Percentiles rank a stretch among this genome's conserved stretches.
phyloP scores from a whole-genome alignment of 1,139 yeast species.

The Pichia sp. region DNA sequence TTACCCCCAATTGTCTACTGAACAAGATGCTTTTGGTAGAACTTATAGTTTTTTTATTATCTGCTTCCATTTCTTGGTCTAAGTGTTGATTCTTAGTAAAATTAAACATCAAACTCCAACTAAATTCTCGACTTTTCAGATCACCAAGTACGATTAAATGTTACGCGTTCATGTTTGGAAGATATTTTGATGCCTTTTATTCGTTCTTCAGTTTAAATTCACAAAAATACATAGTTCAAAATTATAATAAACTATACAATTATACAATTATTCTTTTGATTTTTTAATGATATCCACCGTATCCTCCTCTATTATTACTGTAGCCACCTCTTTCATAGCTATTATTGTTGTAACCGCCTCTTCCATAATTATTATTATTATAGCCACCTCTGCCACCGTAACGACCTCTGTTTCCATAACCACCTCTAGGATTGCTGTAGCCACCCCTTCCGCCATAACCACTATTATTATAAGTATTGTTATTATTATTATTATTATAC shows the following conservation, averaged over 20 bases:
- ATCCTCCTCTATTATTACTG: not conserved
- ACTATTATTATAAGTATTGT: slow-evolving; percentile 8
- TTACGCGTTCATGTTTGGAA: too few species aligned
- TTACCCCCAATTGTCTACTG: not conserved
- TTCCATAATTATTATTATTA: not conserved
- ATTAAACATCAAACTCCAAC: not conserved
- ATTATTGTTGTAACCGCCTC: not conserved
- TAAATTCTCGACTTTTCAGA: not conserved
- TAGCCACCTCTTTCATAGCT: not conserved
- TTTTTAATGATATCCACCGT: not conserved
- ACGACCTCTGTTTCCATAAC: slow-evolving; percentile 10
- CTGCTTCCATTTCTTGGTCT: not conserved
- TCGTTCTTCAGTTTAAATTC: not conserved
- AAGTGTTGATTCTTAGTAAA: not conserved
- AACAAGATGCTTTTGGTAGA: not conserved
- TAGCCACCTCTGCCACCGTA: slow-evolving; percentile 4
- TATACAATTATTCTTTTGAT: not conserved
- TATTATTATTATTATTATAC: slow-evolving; percentile 6
- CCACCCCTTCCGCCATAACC: slow-evolving; percentile 20
- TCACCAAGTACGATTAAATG: too few species aligned
- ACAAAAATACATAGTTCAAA: not conserved
- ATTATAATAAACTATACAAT: not conserved
- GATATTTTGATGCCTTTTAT: slow-evolving; percentile 1
- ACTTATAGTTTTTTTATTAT: not conserved
- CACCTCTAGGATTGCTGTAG: not conserved